Conservation (phyloP, 2,329 filamentous ascomycete genomes). For the Stagonosporopsis cucurbitacearum region DNA sequence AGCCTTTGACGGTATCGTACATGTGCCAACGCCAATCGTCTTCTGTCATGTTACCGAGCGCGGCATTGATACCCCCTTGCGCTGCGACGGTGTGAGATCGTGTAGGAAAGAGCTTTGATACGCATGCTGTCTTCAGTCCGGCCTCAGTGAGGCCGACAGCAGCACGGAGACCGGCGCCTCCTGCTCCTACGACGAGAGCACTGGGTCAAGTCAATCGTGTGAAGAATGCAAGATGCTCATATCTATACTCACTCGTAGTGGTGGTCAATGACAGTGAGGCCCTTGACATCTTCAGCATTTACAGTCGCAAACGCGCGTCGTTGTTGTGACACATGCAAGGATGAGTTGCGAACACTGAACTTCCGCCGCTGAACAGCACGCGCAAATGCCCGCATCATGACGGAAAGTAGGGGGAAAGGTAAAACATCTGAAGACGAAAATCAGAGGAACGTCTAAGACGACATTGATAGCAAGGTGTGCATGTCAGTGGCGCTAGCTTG, state of each 20-base stretch:
- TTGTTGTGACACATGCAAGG: constrained; percentile 8
- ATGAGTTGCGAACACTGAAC: constrained; percentile 18
- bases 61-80: constrained; percentile 69
- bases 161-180: constrained; percentile 68
- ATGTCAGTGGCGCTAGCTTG: constrained; percentile 27
- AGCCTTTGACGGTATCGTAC: constrained; percentile 66
- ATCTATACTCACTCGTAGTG: constrained; percentile 40
- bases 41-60: constrained; percentile 62
- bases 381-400: constrained; percentile 36
- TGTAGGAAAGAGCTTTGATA: constrained; percentile 69
- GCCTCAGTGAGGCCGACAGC: constrained; percentile 69
- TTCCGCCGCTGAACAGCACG: constrained; percentile 29
- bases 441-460: constrained; percentile 1
- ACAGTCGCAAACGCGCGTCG: constrained; percentile 27
- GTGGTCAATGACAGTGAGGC: constrained; percentile 41
- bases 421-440: neutral
- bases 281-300: constrained; percentile 24
- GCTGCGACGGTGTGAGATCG: constrained; percentile 71
- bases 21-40: constrained; percentile 68
- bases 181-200: constrained; percentile 59
- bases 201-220: constrained; percentile 22
- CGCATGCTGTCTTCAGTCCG: constrained; percentile 69
- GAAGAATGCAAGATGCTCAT: no score
- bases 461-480: constrained; percentile 9
- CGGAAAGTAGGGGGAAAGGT: neutral